A percentile compares a stretch with the other conserved stretches of the same genome.
These are phyloP conservation scores for Microascus cirrosus DNA, from an alignment of 2,329 filamentous ascomycete genomes.

Conservation along the genomic window DNA sequence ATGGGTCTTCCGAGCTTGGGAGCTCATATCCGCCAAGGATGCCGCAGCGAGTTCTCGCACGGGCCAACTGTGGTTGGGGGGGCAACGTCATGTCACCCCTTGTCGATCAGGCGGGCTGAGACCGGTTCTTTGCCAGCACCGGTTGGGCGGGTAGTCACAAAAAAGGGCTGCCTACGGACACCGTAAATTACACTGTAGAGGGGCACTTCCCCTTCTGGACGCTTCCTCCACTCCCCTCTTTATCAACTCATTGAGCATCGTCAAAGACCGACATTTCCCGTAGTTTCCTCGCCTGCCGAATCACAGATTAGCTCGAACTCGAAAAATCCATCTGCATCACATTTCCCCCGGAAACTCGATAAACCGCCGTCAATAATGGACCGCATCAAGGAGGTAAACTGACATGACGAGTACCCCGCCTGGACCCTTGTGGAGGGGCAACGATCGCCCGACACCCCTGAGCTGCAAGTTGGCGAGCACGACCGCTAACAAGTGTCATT, in stretches of 20 bases:
- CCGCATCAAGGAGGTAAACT: constrained; percentile 75
- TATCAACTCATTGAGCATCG: neutral
- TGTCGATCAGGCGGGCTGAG: constrained; percentile 6
- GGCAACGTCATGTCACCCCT: neutral
- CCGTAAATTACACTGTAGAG: neutral
- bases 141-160: neutral
- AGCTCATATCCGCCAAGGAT: neutral
- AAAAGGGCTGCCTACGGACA: neutral
- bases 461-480: neutral
- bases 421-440: neutral
- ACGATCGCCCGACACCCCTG: constrained; percentile 6
- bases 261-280: constrained; percentile 1
- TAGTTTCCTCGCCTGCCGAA: neutral
- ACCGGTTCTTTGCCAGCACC: neutral
- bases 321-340: constrained; percentile 9
- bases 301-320: constrained; percentile 14
- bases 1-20: neutral
- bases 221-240: constrained; percentile 4
- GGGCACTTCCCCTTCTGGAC: constrained; percentile 1
- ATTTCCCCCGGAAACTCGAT: neutral
- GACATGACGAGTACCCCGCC: neutral
- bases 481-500: neutral
- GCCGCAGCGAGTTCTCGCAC: neutral
- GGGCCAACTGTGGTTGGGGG: constrained; percentile 1
- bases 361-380: constrained; percentile 46